Evolutionary conservation across 2,329 filamentous ascomycete species (phyloP), one percentile per base, ranked within the genome.

Genomic region (Blumeriella jaapii): DNA sequence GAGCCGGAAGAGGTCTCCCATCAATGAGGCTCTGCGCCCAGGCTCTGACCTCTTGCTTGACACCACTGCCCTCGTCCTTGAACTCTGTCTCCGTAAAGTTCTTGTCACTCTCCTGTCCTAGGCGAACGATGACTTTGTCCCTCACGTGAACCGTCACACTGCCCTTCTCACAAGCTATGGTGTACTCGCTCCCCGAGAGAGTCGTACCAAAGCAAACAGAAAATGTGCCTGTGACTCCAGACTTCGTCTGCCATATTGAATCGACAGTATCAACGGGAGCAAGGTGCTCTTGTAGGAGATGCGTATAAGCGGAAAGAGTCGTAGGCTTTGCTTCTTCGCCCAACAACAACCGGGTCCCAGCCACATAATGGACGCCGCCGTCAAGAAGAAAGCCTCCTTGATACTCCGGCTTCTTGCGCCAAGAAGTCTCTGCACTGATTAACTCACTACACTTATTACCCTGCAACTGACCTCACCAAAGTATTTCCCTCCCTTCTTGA

Each of bases 321-420:
- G 36, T 44, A 13, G 50, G 48, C 33, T 42, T 46, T 14, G 42
- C 45, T 18, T 36, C 34, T 17, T 44, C 60, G 12, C 64, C 61
- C 2, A 85, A 59, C 26, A 87, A 52, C 19, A 70, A 55, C 11
- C 81, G 63, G 31, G 78, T 64, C 0, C 60, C 74, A 6, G 81
- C 81, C 5, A 76, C 62, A 41, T 72, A 77, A 56, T 87, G 82
- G 16, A 87, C 78, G 27, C 82, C 82, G 10, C 73, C 79, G 51
- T 87, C 82, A 2, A 87, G 69, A 36, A 86, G 55, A 53, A 85
- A 86, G 0, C 82, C 82, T 36, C 82, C 82, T 57, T 85, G 80
- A 53, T 83, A 71, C 34, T 69, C 64, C 1, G 82, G 81, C 36
- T 61, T 67, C 55, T 78, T 78, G 36, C 82, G 73, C 82, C 81